Conservation (phyloP, 768 basidiomycete genomes). For the Chlorophyllum brunneum region DNA sequence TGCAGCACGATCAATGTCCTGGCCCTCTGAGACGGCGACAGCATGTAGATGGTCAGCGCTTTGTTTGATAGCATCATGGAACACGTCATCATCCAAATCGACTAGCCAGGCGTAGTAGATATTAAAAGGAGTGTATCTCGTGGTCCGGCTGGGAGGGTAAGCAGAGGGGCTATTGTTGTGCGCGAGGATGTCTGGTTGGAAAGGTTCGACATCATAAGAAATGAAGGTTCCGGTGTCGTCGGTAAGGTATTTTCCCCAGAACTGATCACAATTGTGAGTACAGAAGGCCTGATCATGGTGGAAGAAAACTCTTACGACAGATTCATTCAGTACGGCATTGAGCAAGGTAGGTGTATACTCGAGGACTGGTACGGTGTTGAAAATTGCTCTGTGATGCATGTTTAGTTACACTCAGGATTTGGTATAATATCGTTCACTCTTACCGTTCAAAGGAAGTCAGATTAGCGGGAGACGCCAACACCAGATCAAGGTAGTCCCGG, state of each 20-base stretch:
- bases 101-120: slow-evolving; percentile 43
- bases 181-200: slow-evolving; percentile 37
- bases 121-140: slow-evolving; percentile 41
- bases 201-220: slow-evolving; percentile 50
- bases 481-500: slow-evolving; percentile 37
- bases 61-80: slow-evolving; percentile 36
- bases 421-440: background rate
- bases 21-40: slow-evolving; percentile 37
- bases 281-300: background rate
- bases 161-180: slow-evolving; percentile 37
- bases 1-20: slow-evolving; percentile 30
- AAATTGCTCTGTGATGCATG: slow-evolving; percentile 22
- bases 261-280: slow-evolving; percentile 24
- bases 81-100: slow-evolving; percentile 33
- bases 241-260: slow-evolving; percentile 36
- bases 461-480: slow-evolving; percentile 33
- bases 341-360: slow-evolving; percentile 33
- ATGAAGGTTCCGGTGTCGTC: slow-evolving; percentile 27
- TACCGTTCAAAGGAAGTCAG: slow-evolving; percentile 26
- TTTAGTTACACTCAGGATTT: background rate
- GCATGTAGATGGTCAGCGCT: slow-evolving; percentile 37
- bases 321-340: slow-evolving; percentile 40
- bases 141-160: slow-evolving; percentile 40
- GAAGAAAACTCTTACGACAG: slow-evolving; percentile 21
- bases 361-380: slow-evolving; percentile 40